A percentile compares a stretch with the other conserved stretches of the same genome.
These are phyloP conservation scores for Ogataea methylovora DNA, from an alignment of 805 yeast species.

Conservation along the genomic window DNA sequence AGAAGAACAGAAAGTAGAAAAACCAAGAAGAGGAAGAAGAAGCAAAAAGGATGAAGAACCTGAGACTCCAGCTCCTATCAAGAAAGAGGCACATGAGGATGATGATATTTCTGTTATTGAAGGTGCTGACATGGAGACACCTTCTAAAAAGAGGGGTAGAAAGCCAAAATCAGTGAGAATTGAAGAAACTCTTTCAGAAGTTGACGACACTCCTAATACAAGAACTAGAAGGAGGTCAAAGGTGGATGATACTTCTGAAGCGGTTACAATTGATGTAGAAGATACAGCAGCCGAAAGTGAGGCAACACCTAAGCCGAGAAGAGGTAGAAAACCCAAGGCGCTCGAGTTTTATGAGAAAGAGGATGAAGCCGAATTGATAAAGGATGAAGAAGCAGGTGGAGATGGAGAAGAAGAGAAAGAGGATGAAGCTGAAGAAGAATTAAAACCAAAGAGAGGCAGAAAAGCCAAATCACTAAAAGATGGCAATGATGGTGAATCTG, in stretches of 20 bases:
- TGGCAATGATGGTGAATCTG: background rate
- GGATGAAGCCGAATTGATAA: background rate
- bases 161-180: background rate
- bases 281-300: background rate
- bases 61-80: conserved; percentile 5
- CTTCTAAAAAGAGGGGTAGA: too few relatives aligned
- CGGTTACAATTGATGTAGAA: too few relatives aligned
- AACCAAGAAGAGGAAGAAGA: conserved; percentile 2
- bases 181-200: background rate
- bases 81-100: conserved; percentile 4
- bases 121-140: too few relatives aligned
- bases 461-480: background rate
- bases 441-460: background rate
- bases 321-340: background rate
- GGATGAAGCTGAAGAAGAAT: conserved; percentile 2
- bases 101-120: too few relatives aligned
- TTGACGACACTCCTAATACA: conserved; percentile 3
- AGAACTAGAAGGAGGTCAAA: too few relatives aligned
- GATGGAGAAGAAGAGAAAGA: conserved; percentile 3
- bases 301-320: background rate
- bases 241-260: too few relatives aligned
- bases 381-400: conserved; percentile 1
- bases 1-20: conserved; percentile 1
- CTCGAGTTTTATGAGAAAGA: background rate
- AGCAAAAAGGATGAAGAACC: conserved; percentile 4